These are phyloP conservation scores for Rhynchospora breviuscula DNA, from an alignment of 176 grass and related monocot species.

Conservation along the genomic window DNA sequence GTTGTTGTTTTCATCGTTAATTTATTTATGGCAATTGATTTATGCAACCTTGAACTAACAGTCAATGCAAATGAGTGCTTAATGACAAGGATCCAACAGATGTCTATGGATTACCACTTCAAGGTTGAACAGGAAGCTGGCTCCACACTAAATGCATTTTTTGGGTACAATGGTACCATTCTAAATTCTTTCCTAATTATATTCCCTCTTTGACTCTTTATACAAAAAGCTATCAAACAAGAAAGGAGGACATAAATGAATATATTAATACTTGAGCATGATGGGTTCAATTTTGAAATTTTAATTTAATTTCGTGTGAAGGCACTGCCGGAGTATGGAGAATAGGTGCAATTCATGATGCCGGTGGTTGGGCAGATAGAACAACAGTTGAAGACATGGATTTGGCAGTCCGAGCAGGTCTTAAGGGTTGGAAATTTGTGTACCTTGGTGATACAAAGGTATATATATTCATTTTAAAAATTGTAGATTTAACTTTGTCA, in stretches of 20 bases:
- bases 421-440: slow-evolving; percentile 42
- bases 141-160: slow-evolving; percentile 39
- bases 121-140: slow-evolving; percentile 52
- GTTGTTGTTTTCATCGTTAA: not conserved
- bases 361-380: slow-evolving; percentile 47
- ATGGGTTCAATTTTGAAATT: not conserved
- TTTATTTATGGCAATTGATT: not conserved
- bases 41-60: not conserved
- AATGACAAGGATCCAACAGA: slow-evolving; percentile 46
- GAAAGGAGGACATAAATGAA: not conserved
- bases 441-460: slow-evolving; percentile 35
- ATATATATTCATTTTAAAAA: not conserved
- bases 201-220: not conserved
- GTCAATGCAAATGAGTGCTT: slow-evolving; percentile 40
- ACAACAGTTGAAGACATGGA: slow-evolving; percentile 56
- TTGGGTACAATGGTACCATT: slow-evolving; percentile 41
- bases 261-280: not conserved
- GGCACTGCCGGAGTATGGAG: slow-evolving; percentile 43
- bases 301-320: not conserved
- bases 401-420: slow-evolving; percentile 36
- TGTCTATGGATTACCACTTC: slow-evolving; percentile 55
- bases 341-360: slow-evolving; percentile 33
- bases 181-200: not conserved
- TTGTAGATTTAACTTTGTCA: not conserved
- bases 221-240: not conserved